These are phyloP conservation scores for Epichloe bromicola DNA, from an alignment of 2,329 filamentous ascomycete genomes.

Conservation along the genomic window DNA sequence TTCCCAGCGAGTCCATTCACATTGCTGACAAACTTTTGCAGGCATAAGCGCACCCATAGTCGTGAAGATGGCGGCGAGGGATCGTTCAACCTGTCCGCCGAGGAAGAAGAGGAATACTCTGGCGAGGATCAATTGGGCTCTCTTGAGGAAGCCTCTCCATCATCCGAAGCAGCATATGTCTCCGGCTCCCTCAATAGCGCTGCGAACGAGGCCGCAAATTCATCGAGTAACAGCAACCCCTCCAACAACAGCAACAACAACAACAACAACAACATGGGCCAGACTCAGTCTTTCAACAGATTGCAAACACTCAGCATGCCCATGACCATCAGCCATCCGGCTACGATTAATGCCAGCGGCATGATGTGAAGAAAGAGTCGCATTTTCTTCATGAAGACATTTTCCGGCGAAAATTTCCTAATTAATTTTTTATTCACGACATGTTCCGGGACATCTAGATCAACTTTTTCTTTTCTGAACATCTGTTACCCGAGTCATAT, in stretches of 20 bases:
- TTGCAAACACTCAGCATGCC: conserved; percentile 51
- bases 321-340: conserved; percentile 47
- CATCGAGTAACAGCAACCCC: conserved; percentile 9
- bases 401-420: conserved; percentile 4
- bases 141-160: conserved; percentile 65
- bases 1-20: background rate
- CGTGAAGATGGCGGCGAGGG: conserved; percentile 48
- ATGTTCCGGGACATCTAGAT: background rate
- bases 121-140: conserved; percentile 77
- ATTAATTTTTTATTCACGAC: conserved; percentile 5
- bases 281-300: conserved; percentile 35
- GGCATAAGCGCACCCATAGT: conserved; percentile 69
- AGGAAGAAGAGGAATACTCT: conserved; percentile 71
- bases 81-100: conserved; percentile 54
- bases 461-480: background rate
- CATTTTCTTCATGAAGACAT: background rate
- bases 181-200: conserved; percentile 36
- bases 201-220: conserved; percentile 17
- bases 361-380: conserved; percentile 25
- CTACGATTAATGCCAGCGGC: conserved; percentile 30
- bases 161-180: conserved; percentile 53
- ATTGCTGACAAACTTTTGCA: conserved; percentile 25
- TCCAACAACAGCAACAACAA: conserved; percentile 2
- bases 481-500: background rate
- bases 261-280: conserved; percentile 8